Base-by-base conservation (phyloP, 345 rosid genomes). In the Salix exigua region DNA sequence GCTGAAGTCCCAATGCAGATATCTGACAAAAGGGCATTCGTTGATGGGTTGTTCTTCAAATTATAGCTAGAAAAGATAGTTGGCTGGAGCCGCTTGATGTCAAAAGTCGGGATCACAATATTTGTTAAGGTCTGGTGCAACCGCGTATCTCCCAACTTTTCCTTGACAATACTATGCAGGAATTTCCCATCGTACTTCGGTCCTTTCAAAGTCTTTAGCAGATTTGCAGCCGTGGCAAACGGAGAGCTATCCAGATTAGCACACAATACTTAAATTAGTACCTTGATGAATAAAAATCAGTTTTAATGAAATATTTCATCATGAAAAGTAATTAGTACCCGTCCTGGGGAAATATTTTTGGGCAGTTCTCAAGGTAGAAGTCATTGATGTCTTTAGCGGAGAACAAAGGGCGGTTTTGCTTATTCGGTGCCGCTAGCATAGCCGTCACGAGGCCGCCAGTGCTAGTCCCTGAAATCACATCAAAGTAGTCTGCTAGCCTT, bases 371-470 rank as follows among this genome's bases (percentile, higher is more conserved):
- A 2, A 62, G 46, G 14, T 77, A 77, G 50, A 77, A 77, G 8
- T 78, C 81, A 4, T 81, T 88, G 33, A 92, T 86, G 42, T 92
- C 97, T 48, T 86, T 85, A 61, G 91, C 93, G 2, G 90, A 88
- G 33, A 87, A 89, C n/a, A 91, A 69, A 16, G 96, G 96, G 23
- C 93, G 88, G 17, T 89, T 85, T 26, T 86, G 31, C 37, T 86
- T 84, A 70, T 90, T 75, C 1, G 94, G 97, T 5, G 88, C 65
- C 0, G 91, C 82, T 4, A 92, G 81, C 97, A 92, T 92, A 44
- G 92, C 89, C 0, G 92, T 84, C 25, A 92, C 86, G 0, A 92
- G 88, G 37, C 97, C 94, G 0, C 97, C 94, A 0, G 93, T 40
- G 44, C 44, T 40, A 2, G 44, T 40, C 42, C 42, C 42, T 38